Conservation (phyloP, 1,284 basidiomycete species). For the Coriolopsis trogii region DNA sequence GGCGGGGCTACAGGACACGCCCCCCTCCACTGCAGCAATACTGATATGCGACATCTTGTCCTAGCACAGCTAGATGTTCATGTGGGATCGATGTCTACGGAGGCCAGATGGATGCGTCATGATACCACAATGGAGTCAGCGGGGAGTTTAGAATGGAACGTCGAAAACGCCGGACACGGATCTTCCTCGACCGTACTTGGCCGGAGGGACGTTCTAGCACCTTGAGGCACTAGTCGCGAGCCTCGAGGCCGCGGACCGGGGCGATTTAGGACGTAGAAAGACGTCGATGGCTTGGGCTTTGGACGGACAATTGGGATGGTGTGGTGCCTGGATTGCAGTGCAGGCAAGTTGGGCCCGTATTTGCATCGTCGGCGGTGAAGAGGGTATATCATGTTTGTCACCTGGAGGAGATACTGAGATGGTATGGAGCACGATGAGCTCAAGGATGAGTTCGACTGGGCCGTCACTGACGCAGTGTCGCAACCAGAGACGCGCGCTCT, state of each 20-base stretch:
- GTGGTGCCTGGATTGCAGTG: not conserved
- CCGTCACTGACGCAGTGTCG: conserved; percentile 1
- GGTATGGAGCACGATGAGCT: conserved; percentile 3
- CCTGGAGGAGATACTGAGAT: not conserved
- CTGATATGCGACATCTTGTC: too few species aligned
- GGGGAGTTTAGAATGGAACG: not conserved
- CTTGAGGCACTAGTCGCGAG: conserved; percentile 18
- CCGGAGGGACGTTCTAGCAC: not conserved
- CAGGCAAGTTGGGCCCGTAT: conserved; percentile 1
- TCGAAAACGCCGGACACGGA: conserved; percentile 7
- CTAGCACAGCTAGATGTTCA: too few species aligned
- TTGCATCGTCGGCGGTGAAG: conserved; percentile 7
- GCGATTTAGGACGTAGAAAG: not conserved
- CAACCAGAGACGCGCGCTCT: not conserved
- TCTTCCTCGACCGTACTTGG: conserved; percentile 2
- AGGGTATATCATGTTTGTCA: not conserved
- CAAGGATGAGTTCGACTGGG: conserved; percentile 4
- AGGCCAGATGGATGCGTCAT: not conserved
- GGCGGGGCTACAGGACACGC: too few species aligned
- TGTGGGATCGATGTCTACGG: not conserved
- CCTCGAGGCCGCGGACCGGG: conserved; percentile 13
- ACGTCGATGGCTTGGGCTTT: not conserved
- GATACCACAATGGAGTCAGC: not conserved
- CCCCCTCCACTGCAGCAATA: too few species aligned
- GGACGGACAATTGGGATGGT: not conserved